Evolutionary conservation across 108 stramenopile species (phyloP).

Genomic region (Fragilariopsis cylindrus): DNA sequence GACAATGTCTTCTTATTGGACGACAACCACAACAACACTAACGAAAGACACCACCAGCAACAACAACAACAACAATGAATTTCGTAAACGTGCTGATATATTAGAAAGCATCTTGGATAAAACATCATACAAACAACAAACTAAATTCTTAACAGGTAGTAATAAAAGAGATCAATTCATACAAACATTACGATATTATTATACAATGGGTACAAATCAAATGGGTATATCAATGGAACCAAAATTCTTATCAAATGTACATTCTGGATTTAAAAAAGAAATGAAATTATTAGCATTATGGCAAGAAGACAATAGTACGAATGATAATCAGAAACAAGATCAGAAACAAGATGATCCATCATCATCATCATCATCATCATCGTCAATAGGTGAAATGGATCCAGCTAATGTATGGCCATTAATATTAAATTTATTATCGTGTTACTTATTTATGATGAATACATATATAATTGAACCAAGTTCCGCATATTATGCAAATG

Average conservation of each 20-base stretch:
- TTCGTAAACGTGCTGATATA: conserved; percentile 5
- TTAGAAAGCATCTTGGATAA: background rate
- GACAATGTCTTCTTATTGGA: conserved; percentile 7
- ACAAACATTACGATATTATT: conserved; percentile 14
- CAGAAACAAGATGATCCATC: background rate
- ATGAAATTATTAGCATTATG: conserved; percentile 15
- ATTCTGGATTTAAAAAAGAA: conserved; percentile 15
- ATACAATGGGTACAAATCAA: conserved; percentile 14
- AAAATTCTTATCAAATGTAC: conserved; percentile 8
- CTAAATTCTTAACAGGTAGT: conserved; percentile 2
- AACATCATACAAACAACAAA: conserved; percentile 10
- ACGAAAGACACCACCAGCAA: background rate
- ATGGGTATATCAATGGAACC: conserved; percentile 30
- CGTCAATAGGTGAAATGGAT: conserved; percentile 4
- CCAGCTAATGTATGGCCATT: conserved; percentile 20
- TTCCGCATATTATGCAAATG: conserved; percentile 73
- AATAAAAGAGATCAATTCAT: conserved; percentile 17
- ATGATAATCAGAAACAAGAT: background rate
- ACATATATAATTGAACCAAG: conserved; percentile 86
- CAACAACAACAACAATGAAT: background rate
- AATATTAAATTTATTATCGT: conserved; percentile 59
- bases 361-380: too few relatives aligned
- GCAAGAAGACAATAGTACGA: background rate
- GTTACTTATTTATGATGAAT: conserved; percentile 87
- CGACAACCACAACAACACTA: background rate